Evolutionary conservation across 1,284 basidiomycete genomes (phyloP).

Genomic region (Ceratobasidium theobromae): DNA sequence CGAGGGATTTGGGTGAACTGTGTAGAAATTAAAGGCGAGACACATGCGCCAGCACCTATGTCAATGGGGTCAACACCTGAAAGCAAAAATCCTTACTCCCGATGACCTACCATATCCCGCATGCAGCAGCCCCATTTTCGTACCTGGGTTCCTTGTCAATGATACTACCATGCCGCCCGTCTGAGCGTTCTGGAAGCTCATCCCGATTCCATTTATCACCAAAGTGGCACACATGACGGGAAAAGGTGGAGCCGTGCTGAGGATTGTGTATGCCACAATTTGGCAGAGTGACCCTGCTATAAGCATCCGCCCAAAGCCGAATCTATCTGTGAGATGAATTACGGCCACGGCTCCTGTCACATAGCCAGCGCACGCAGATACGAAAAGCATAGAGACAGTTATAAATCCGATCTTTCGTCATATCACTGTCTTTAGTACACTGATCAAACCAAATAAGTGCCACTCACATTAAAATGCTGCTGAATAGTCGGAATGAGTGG

Average conservation of each 20-base stretch:
- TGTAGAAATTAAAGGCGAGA: conserved; percentile 33
- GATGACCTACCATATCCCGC: conserved; percentile 29
- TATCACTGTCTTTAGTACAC: neutral
- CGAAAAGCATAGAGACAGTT: conserved; percentile 33
- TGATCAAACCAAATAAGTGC: neutral
- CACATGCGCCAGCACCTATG: conserved; percentile 33
- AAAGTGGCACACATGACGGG: conserved; percentile 31
- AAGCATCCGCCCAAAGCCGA: conserved; percentile 29
- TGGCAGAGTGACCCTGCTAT: conserved; percentile 30
- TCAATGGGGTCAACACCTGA: neutral
- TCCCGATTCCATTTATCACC: conserved; percentile 28
- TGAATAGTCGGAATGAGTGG: conserved; percentile 33
- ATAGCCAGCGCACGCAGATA: conserved; percentile 31
- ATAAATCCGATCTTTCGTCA: conserved; percentile 26
- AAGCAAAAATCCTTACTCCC: neutral
- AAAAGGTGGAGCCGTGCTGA: conserved; percentile 31
- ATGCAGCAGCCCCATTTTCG: conserved; percentile 35
- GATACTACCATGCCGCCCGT: conserved; percentile 31
- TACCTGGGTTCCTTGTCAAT: conserved; percentile 29
- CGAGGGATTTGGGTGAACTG: conserved; percentile 32
- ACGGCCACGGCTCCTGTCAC: conserved; percentile 28
- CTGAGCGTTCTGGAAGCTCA: conserved; percentile 33
- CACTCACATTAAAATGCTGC: conserved; percentile 31
- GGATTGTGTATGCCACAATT: conserved; percentile 29
- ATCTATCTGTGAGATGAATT: conserved; percentile 30